A percentile compares a stretch with the other conserved stretches of the same genome.
These are phyloP conservation scores for Kodamaea kaohsiungensis DNA, from an alignment of 805 yeast genomes.

Conservation along the genomic window DNA sequence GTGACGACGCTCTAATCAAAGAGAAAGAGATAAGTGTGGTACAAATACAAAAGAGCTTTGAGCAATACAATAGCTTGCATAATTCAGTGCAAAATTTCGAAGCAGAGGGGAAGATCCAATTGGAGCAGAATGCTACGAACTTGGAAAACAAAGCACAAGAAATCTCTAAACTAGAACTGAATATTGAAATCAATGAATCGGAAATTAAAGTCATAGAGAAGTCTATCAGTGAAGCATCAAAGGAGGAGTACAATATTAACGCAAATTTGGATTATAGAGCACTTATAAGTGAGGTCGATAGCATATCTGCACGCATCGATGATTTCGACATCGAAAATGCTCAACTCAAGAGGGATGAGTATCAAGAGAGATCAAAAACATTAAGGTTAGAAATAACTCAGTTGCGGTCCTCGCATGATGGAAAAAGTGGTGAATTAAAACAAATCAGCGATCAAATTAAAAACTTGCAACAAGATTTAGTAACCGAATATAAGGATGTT, in stretches of 20 bases:
- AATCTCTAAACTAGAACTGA: slow-evolving; percentile 26
- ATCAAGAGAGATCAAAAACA: slow-evolving; percentile 55
- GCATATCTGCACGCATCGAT: slow-evolving; percentile 39
- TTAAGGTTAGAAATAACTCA: slow-evolving; percentile 52
- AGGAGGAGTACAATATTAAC: slow-evolving; percentile 55
- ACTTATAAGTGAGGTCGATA: slow-evolving; percentile 38
- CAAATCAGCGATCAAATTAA: slow-evolving; percentile 76
- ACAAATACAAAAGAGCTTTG: slow-evolving; percentile 4
- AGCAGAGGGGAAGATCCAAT: slow-evolving; percentile 17
- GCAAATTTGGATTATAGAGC: slow-evolving; percentile 63
- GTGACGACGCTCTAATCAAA: neutral
- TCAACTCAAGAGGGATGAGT: slow-evolving; percentile 57
- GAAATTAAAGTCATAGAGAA: slow-evolving; percentile 25
- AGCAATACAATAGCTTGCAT: slow-evolving; percentile 5
- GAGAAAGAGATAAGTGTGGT: slow-evolving; percentile 1
- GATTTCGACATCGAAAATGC: slow-evolving; percentile 58
- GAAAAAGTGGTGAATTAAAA: slow-evolving; percentile 80
- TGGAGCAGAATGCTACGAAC: slow-evolving; percentile 23
- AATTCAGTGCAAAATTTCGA: slow-evolving; percentile 22
- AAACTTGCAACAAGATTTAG: slow-evolving; percentile 57
- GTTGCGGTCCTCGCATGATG: slow-evolving; percentile 65
- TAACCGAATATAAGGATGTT: slow-evolving; percentile 69
- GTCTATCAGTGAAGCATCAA: slow-evolving; percentile 33
- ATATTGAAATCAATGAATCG: slow-evolving; percentile 12
- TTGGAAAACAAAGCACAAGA: slow-evolving; percentile 10